Base-by-base conservation (phyloP, 805 yeast genomes). In the Phaffomyces opuntiae region DNA sequence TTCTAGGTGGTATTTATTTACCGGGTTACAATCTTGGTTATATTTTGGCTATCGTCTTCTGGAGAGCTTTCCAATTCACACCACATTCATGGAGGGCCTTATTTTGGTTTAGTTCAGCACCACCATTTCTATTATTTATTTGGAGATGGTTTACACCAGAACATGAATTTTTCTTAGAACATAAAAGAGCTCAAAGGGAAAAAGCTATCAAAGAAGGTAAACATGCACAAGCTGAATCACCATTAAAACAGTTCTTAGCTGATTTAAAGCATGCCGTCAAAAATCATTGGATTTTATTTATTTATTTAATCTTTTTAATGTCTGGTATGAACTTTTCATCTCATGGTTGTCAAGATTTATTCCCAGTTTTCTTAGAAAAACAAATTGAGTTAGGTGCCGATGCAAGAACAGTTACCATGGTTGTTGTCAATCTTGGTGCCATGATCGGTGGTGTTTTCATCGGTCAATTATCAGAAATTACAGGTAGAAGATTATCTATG, bases 281-380 rank as follows among this genome's bases (percentile, higher is more conserved):
- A 53, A 60, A 64, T 25, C 78, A 83, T 59, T 83, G 88, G 89
- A 69, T 81, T 43, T 65, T 77, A 49, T 67, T 78, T 49, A 56
- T 75, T 39, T 83, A 80, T 61, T 63, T 77, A 51, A 74, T 84
- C 36, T 57, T 83, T 12, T 64, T 81, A 59, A 75, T 82, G 81
- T 73, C 84, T 17, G 85, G 83, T 17, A 78, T 81, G 70, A 83
- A 82, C 63, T 83, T 81, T 66, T 73, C 76, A 66, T 75, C 86
- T 9, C 91, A 83, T 54, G 87, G 87, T 1, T 77, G 87, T 7
- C 89, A 83, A 64, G 91, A 83, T 61, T 65, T 83, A 57, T 80
- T 74, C 62, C 87, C 88, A 35, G 80, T 87, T 1, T 67, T 80
- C 65, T 65, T 83, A 42, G 67, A 69, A 25, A 69, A 68, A 21